Evolutionary conservation across 2,329 filamentous ascomycete genomes (phyloP).

Genomic region (Fusarium sp.): DNA sequence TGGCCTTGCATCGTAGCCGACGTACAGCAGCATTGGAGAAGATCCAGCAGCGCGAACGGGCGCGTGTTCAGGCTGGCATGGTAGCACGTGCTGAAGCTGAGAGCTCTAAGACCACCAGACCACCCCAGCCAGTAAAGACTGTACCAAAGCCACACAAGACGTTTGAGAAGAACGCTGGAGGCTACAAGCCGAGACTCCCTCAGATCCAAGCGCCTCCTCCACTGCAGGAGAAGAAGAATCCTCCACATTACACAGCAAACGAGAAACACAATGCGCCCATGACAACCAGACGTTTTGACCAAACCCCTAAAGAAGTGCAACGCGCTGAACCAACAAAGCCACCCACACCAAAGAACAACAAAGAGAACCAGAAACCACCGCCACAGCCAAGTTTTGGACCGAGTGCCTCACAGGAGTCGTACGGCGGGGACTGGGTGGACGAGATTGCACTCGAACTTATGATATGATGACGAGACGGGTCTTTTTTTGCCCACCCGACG

Average conservation of each 20-base stretch:
- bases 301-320: constrained; percentile 3
- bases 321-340: not conserved
- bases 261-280: not conserved
- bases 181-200: not conserved
- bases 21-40: constrained; percentile 49
- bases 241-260: not conserved
- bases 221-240: not conserved
- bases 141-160: not conserved
- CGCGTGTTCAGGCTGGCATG: constrained; percentile 37
- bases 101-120: constrained; percentile 7
- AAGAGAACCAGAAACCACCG: constrained; percentile 44
- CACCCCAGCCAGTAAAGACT: not conserved
- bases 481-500: constrained; percentile 16
- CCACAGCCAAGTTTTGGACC: constrained; percentile 5
- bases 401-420: constrained; percentile 53
- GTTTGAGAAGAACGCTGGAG: not conserved
- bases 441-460: constrained; percentile 50
- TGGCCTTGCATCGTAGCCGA: constrained; percentile 51
- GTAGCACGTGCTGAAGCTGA: constrained; percentile 24
- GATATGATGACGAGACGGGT: constrained; percentile 33
- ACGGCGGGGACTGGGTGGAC: constrained; percentile 54
- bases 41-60: constrained; percentile 42
- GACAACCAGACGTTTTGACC: not conserved
- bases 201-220: not conserved
- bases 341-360: not conserved